phyloP scores from a whole-genome alignment of 768 basidiomycete species.

The Pulveroboletus frians region DNA sequence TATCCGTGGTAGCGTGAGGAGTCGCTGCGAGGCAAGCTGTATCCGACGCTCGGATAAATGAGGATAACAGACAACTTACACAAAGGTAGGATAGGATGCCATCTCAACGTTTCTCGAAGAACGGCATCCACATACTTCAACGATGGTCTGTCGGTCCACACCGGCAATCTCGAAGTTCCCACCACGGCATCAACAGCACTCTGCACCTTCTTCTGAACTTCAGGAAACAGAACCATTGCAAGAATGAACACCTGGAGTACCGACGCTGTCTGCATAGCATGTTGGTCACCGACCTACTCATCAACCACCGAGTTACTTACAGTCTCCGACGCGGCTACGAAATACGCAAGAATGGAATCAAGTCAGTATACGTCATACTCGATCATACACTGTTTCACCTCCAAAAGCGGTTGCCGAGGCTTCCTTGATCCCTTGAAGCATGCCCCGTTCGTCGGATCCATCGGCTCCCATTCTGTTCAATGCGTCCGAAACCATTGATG shows the following conservation, averaged over 20 bases:
- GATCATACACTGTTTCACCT: conserved; percentile 7
- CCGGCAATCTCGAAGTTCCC: conserved; percentile 24
- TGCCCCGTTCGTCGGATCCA: not conserved
- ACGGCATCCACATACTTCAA: conserved; percentile 28
- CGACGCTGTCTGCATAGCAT: conserved; percentile 18
- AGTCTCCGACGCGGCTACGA: conserved; percentile 17
- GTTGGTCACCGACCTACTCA: not conserved
- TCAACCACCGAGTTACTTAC: not conserved
- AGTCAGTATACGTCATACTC: not conserved
- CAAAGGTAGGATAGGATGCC: conserved; percentile 21
- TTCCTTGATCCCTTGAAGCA: conserved; percentile 15
- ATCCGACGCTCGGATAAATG: not conserved
- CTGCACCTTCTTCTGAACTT: conserved; percentile 26
- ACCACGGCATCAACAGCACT: conserved; percentile 26
- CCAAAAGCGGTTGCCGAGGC: conserved; percentile 17
- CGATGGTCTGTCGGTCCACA: conserved; percentile 19
- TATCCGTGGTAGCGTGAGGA: conserved; percentile 18
- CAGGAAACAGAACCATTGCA: conserved; percentile 32
- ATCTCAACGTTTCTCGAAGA: conserved; percentile 27
- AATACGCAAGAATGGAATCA: not conserved
- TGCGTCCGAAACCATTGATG: conserved; percentile 16
- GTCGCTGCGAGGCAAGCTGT: conserved; percentile 2
- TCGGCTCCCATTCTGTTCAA: conserved; percentile 4
- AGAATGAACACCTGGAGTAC: conserved; percentile 30
- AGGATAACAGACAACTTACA: conserved; percentile 10